Evolutionary conservation across 257 asterid genomes (phyloP), one percentile per base, ranked within the genome.

Genomic region (Parsonsia alboflavescens): DNA sequence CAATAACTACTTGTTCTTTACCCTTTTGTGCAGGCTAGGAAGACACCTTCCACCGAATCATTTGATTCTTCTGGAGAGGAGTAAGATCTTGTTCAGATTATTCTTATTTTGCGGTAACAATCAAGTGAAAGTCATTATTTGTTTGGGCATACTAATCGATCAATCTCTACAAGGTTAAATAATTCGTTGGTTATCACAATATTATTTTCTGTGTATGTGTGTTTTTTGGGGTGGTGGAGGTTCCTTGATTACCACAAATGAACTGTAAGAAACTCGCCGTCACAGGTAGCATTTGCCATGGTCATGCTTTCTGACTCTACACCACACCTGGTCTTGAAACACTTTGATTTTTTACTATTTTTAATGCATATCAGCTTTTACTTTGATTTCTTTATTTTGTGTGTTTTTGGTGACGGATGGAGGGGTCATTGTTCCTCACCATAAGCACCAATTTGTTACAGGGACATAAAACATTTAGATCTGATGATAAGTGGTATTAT

Each of bases 1-100:
- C 33, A 24, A 10, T 72, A 74, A 71, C 46, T 17, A 42, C 72
- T 69, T 75, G 68, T 49, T 54, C 70, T 75, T 82, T 81, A 39
- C 28, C 7, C 74, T 26, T 57, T 74, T 68, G 73, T 75, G 75
- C 90, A 94, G 99, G 87, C 88, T 28, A 84, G 86, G 71, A 89
- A 80, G 84, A 88, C 91, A 48, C 89, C 93, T 69, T 89, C 96
- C 65, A 65, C 82, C 52, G 97, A 89, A 70, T 88, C 97, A 73
- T 73, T 92, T 68, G 96, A 87, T 86, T 90, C 92, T 71, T 94
- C 97, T 75, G 96, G 99, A 71, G 99, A 94, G 77, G 99, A 94
- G 99, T 94, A 90, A 82, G 96, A 73, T 79, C 79, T 76, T 75
- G 15, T 73, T 72, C 26, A 54, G 44, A 61, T 74, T 75, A 36